Base-by-base conservation (phyloP, 78 protist species). In the Tieghemostelium lacteum region DNA sequence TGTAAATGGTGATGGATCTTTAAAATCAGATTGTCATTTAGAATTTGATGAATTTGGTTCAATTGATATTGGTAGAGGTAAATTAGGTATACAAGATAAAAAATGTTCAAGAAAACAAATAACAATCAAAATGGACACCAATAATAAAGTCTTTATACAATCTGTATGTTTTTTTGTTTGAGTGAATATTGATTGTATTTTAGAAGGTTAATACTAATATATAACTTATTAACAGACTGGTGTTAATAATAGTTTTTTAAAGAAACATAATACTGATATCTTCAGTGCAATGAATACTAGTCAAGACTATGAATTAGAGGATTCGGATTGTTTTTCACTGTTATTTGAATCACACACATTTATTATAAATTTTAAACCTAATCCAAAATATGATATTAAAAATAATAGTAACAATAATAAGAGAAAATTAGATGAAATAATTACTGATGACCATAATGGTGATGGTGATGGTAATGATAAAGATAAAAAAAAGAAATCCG, bases 41-140 rank as follows among this genome's bases (percentile, higher is more conserved):
- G n/a, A n/a, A n/a, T n/a, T n/a, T n/a, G n/a, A n/a, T n/a, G n/a
- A n/a, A 45, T 45, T 45, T 45, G 78, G 78, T 34, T 19, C 39
- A 54, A 4, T 19, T 28, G 78, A 72, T 28, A 54, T 83, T 19
- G 91, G 91, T 31, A 67, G 91, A 58, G 78, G 76, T 16, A 26
- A 66, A 16, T 39, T 83, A 29, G 72, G 42, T 3, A 33, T 83
- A 2, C 37, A 52, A 20, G 91, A 83, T 26, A 83, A 83, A 63
- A 83, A 69, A 45, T 83, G 91, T 12, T 83, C 91, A 39, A 83
- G 91, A 83, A 83, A 83, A 45, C 91, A 83, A 69, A n/a, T 83
- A 20, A 14, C 65, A 16, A 66, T 83, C 3, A 55, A 33, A 20
- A 0, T 66, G 31, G 63, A 83, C 69, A 55, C 52, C 12, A 55